Conservation (phyloP, 1,284 basidiomycete species). For the Microstroma glucosiphilum region DNA sequence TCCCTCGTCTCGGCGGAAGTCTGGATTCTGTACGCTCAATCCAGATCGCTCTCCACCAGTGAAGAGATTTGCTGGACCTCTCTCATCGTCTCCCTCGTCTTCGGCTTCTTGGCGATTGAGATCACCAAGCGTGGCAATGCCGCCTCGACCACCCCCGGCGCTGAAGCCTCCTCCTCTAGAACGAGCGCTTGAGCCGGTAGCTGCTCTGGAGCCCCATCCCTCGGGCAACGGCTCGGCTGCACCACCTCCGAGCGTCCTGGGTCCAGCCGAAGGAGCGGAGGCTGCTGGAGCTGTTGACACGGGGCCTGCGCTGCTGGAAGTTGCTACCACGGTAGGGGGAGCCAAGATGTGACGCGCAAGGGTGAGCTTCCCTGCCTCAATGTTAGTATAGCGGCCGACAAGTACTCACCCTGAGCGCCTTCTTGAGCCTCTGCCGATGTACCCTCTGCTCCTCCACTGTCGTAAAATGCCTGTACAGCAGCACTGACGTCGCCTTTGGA, state of each 20-base stretch:
- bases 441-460: conserved; percentile 26
- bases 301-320: conserved; percentile 5
- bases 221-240: conserved; percentile 36
- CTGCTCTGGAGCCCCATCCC: conserved; percentile 24
- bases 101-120: conserved; percentile 23
- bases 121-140: conserved; percentile 52
- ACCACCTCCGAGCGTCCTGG: conserved; percentile 50
- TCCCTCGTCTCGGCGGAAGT: conserved; percentile 55
- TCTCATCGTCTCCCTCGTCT: conserved; percentile 35
- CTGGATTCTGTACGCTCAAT: conserved; percentile 79
- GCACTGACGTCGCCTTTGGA: conserved; percentile 49
- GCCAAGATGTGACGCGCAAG: background rate
- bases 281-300: conserved; percentile 10
- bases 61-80: conserved; percentile 45
- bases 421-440: conserved; percentile 10
- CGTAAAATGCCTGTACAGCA: conserved; percentile 51
- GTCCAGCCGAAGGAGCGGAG: conserved; percentile 26
- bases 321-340: background rate
- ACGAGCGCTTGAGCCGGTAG: conserved; percentile 13
- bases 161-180: conserved; percentile 10
- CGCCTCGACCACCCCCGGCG: conserved; percentile 21
- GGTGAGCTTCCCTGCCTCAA: background rate
- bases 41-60: conserved; percentile 61
- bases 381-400: conserved; percentile 4
- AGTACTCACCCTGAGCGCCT: conserved; percentile 8